These are phyloP conservation scores for Solanum bukasovii DNA, from an alignment of 257 asterid species.

Conservation along the genomic window DNA sequence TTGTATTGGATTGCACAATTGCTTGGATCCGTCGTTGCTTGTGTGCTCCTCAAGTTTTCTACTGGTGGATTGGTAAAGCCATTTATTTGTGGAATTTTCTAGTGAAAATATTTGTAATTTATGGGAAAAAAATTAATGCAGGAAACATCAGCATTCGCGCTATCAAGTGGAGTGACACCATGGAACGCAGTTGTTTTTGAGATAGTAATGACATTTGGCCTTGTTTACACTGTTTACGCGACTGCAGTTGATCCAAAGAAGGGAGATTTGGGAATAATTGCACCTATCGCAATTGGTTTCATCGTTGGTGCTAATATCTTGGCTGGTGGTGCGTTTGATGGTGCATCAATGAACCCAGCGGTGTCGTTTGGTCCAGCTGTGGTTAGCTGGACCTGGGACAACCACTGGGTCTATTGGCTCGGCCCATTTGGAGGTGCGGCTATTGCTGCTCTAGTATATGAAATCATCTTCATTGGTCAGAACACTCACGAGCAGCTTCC, in stretches of 20 bases:
- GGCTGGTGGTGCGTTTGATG: conserved; percentile 77
- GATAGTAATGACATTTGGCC: conserved; percentile 79
- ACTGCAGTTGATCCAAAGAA: conserved; percentile 80
- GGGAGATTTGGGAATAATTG: conserved; percentile 63
- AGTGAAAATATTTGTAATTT: background rate
- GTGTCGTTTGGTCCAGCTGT: conserved; percentile 84
- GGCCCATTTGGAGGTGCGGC: conserved; percentile 70
- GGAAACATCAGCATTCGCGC: conserved; percentile 67
- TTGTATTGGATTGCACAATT: conserved; percentile 76
- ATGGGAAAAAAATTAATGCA: conserved; percentile 1
- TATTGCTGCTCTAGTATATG: conserved; percentile 53
- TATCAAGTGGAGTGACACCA: conserved; percentile 46
- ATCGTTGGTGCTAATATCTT: conserved; percentile 84
- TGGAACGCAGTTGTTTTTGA: conserved; percentile 66
- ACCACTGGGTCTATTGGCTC: conserved; percentile 88
- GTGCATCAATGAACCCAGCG: conserved; percentile 91
- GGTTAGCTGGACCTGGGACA: conserved; percentile 71
- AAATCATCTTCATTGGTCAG: conserved; percentile 42
- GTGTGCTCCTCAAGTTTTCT: conserved; percentile 56
- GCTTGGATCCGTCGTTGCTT: conserved; percentile 70
- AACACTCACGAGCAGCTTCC: conserved; percentile 53
- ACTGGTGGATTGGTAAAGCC: conserved; percentile 62
- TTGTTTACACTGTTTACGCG: conserved; percentile 78
- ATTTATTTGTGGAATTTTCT: background rate
- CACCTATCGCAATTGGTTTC: conserved; percentile 79